Percentiles rank a stretch among this genome's conserved stretches.
phyloP scores from a whole-genome alignment of 306 rosid genomes.

The Quercus berberidifolia region DNA sequence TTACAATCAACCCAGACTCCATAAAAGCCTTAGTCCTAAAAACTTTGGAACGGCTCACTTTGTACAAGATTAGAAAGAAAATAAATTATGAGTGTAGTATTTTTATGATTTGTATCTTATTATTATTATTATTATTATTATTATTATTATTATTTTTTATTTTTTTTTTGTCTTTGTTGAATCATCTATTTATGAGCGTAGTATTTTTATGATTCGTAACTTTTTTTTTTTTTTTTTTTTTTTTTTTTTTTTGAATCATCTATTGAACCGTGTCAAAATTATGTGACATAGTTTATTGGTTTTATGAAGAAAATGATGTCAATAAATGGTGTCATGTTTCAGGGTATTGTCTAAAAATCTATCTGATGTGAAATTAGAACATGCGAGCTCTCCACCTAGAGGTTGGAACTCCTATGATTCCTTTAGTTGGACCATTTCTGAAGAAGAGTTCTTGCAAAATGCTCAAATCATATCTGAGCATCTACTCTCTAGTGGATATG shows the following conservation, averaged over 20 bases:
- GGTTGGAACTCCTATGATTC: conserved; percentile 98
- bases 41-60: no score
- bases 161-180: no score
- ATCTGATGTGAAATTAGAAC: conserved; percentile 21
- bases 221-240: not conserved
- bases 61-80: no score
- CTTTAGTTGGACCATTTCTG: conserved; percentile 88
- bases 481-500: conserved; percentile 63
- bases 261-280: not conserved
- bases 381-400: conserved; percentile 77
- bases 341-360: conserved; percentile 49
- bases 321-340: conserved; percentile 18
- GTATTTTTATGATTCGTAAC: not conserved
- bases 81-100: not conserved
- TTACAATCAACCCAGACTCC: no score
- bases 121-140: no score
- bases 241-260: not conserved
- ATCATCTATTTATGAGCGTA: not conserved
- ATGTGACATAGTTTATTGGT: not conserved
- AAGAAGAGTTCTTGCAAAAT: conserved; percentile 62
- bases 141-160: no score
- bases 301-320: conserved; percentile 4
- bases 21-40: no score
- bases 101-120: not conserved
- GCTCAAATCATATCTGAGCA: conserved; percentile 52